A percentile compares a stretch with the other conserved stretches of the same genome.
Conservation (phyloP, 139 green algal genomes). For the Auxenochlorella pyrenoidosa region DNA sequence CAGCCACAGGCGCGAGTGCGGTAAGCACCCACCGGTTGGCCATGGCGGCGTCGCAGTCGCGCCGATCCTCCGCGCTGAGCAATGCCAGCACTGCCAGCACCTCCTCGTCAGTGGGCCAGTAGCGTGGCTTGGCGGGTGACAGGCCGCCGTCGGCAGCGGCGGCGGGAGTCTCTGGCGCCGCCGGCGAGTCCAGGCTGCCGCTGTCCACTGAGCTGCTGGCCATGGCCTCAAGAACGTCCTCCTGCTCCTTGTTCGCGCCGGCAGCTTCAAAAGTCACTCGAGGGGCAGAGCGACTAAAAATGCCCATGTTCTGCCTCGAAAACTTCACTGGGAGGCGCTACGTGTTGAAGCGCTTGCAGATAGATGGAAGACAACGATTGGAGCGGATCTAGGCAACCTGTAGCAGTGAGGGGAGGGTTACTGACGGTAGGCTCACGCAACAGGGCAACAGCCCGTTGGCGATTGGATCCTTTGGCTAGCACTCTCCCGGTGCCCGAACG, state of each 20-base stretch:
- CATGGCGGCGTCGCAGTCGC: constrained; percentile 26
- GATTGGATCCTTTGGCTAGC: too few species aligned
- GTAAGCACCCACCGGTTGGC: constrained; percentile 9
- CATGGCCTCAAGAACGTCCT: neutral
- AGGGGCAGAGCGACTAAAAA: neutral
- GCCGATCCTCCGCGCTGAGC: constrained; percentile 2
- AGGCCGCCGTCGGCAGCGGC: neutral
- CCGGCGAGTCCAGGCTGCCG: neutral
- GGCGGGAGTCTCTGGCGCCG: neutral
- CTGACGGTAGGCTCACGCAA: too few species aligned
- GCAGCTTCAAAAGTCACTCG: neutral
- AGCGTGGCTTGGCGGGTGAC: neutral
- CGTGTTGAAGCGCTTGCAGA: too few species aligned
- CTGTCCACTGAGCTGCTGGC: neutral
- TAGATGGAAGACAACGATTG: too few species aligned
- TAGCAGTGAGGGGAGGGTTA: too few species aligned
- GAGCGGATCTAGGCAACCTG: too few species aligned
- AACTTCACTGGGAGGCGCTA: too few species aligned
- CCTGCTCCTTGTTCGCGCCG: neutral
- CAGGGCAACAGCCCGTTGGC: too few species aligned
- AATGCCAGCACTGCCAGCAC: constrained; percentile 5
- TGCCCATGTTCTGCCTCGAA: neutral
- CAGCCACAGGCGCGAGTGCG: neutral
- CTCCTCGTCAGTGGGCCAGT: constrained; percentile 10
- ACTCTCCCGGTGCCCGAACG: too few species aligned